These are phyloP conservation scores for Spergularia marina DNA, from an alignment of 148 eudicot species.

Conservation along the genomic window DNA sequence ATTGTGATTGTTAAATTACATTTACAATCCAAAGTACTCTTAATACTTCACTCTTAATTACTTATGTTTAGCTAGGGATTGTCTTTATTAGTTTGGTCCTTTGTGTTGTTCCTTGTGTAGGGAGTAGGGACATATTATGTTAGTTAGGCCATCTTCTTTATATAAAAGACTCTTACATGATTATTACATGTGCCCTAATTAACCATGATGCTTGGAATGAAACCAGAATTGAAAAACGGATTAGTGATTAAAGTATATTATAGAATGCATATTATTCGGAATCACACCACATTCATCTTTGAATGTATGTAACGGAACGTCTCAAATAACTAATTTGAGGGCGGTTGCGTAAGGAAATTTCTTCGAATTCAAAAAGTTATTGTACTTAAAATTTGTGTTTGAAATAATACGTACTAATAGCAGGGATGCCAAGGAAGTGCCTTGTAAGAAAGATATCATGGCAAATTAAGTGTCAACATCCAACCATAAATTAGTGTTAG, in stretches of 20 bases:
- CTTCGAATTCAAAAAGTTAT: no score
- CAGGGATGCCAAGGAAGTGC: no score
- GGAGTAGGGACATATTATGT: conserved; percentile 9
- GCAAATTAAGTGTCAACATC: background rate
- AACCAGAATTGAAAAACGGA: no score
- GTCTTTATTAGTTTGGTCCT: background rate
- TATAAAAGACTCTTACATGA: background rate
- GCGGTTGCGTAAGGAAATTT: no score
- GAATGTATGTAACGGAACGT: no score
- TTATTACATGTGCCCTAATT: conserved; percentile 8
- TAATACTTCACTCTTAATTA: background rate
- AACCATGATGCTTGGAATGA: background rate
- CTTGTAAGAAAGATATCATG: background rate
- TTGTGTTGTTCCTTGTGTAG: conserved; percentile 3
- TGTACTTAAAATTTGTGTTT: no score
- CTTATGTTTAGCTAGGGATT: background rate
- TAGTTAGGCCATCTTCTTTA: conserved; percentile 14
- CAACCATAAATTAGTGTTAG: conserved; percentile 9
- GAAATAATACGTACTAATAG: no score
- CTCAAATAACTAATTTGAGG: no score
- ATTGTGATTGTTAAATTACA: conserved; percentile 22
- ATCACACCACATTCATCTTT: no score
- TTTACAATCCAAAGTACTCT: background rate
- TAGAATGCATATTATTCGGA: no score
- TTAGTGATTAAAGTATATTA: no score